Percentiles rank a stretch among this genome's conserved stretches.
phyloP scores from a whole-genome alignment of 1,284 basidiomycete genomes.

The Apiotrichum porosum region DNA sequence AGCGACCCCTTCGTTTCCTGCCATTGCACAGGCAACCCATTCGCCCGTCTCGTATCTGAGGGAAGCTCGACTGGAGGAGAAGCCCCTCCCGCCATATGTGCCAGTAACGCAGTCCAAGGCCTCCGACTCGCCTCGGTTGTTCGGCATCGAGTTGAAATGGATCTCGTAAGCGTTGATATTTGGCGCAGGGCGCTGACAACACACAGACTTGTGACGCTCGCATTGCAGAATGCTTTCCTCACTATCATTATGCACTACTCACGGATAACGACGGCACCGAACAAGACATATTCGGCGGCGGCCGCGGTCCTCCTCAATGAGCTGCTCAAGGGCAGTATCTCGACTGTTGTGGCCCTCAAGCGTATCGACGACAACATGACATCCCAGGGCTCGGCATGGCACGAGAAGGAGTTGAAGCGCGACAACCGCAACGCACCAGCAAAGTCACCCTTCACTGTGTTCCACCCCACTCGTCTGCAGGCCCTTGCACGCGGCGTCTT shows the following conservation, averaged over 20 bases:
- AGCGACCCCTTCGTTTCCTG: not conserved
- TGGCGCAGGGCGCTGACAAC: not conserved
- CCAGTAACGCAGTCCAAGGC: not conserved
- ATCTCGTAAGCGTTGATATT: constrained; percentile 35
- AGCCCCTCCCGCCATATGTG: not conserved
- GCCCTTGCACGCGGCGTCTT: constrained; percentile 52
- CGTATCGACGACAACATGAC: constrained; percentile 43
- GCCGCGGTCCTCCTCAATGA: constrained; percentile 90
- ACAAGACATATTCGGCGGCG: constrained; percentile 74
- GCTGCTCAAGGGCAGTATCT: constrained; percentile 83
- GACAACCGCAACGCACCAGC: constrained; percentile 1
- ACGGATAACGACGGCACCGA: constrained; percentile 71
- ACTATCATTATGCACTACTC: constrained; percentile 95
- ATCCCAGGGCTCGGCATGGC: not conserved
- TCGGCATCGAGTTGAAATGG: constrained; percentile 46
- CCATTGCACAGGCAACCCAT: too few relatives aligned
- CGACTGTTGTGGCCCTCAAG: constrained; percentile 61
- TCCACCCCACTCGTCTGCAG: constrained; percentile 29
- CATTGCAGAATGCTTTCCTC: constrained; percentile 84
- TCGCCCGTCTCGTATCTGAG: too few relatives aligned
- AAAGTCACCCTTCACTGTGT: constrained; percentile 17
- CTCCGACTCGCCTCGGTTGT: constrained; percentile 30
- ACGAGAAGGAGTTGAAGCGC: not conserved
- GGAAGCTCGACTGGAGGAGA: constrained; percentile 2
- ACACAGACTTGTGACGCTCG: constrained; percentile 75